A percentile compares a stretch with the other conserved stretches of the same genome.
Evolutionary conservation across 192 early-diverging fungal genomes (phyloP).

Genomic region (Coemansia sp.): DNA sequence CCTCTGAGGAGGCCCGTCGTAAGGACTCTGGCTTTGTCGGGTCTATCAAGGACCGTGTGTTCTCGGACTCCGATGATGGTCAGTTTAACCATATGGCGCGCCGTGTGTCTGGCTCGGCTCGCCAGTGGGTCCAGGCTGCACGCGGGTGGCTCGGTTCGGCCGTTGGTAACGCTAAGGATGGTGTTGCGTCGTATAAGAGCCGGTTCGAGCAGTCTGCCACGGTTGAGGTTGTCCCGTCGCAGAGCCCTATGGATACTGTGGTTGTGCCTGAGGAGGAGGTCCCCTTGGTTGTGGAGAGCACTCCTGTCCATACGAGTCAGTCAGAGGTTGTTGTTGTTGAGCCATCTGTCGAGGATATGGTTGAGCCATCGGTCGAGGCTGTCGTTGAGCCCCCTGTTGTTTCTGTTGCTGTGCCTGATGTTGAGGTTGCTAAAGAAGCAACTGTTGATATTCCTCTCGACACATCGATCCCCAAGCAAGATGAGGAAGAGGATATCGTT

Average conservation of each 20-base stretch:
- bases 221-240: neutral
- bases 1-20: neutral
- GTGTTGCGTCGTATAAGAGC: constrained; percentile 19
- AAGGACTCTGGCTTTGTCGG: constrained; percentile 12
- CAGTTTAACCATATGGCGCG: constrained; percentile 28
- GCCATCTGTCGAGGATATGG: neutral
- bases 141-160: constrained; percentile 42
- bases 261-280: neutral
- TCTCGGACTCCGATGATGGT: constrained; percentile 5
- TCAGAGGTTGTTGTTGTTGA: neutral
- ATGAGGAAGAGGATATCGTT: neutral
- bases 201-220: constrained; percentile 13
- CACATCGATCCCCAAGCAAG: neutral
- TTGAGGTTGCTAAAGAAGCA: neutral
- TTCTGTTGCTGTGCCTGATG: neutral
- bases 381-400: neutral
- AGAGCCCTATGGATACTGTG: no score
- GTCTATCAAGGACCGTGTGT: constrained; percentile 4
- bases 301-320: neutral
- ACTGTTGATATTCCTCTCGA: neutral
- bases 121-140: constrained; percentile 52
- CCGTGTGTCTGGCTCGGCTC: constrained; percentile 36
- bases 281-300: neutral
- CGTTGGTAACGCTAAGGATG: constrained; percentile 24
- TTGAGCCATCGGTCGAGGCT: neutral